Evolutionary conservation across 2,329 filamentous ascomycete genomes (phyloP).

Genomic region (Madurella mycetomatis): DNA sequence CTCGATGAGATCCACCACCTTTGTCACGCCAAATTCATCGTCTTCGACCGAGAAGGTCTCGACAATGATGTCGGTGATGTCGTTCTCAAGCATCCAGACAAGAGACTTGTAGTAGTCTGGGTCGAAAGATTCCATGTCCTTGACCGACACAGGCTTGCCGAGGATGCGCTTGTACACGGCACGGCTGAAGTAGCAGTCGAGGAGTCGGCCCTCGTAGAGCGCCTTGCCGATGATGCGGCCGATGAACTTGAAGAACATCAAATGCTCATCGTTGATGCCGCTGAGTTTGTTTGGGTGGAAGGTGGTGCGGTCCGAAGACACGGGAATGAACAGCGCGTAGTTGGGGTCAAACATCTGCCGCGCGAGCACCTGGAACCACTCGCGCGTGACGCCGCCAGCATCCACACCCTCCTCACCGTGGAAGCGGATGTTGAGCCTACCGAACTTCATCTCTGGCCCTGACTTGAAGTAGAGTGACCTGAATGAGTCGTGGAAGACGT

Average conservation of each 20-base stretch:
- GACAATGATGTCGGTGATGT: conserved; percentile 95
- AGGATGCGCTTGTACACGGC: conserved; percentile 98
- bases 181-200: conserved; percentile 98
- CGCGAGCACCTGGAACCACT: conserved; percentile 98
- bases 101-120: conserved; percentile 98
- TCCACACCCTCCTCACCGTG: conserved; percentile 97
- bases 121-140: conserved; percentile 98
- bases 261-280: conserved; percentile 88
- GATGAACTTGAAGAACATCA: conserved; percentile 99
- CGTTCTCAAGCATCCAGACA: conserved; percentile 97
- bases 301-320: conserved; percentile 93
- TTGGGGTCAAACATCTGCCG: conserved; percentile 99
- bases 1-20: conserved; percentile 78
- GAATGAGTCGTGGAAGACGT: conserved; percentile 98
- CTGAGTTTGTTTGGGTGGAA: conserved; percentile 98
- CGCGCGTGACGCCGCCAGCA: conserved; percentile 91
- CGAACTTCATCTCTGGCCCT: conserved; percentile 97
- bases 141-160: conserved; percentile 90
- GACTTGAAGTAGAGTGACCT: conserved; percentile 96
- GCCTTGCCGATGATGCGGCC: conserved; percentile 98
- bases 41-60: conserved; percentile 94
- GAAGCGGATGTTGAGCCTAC: conserved; percentile 96
- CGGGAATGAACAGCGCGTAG: conserved; percentile 92
- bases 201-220: conserved; percentile 88
- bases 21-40: conserved; percentile 87